These are phyloP conservation scores for Agaricus blazei DNA, from an alignment of 768 basidiomycete species.

Conservation along the genomic window DNA sequence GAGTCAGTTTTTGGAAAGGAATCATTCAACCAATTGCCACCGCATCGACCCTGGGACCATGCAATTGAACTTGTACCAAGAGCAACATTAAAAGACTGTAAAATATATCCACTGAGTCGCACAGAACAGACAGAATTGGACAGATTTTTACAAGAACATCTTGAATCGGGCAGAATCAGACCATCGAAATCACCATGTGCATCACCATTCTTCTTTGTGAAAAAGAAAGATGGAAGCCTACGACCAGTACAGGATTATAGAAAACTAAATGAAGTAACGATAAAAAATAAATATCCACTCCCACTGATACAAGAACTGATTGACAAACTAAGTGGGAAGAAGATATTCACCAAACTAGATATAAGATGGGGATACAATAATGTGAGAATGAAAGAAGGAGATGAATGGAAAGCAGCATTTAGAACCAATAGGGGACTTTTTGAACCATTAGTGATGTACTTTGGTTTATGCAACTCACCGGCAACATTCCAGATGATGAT, in stretches of 20 bases:
- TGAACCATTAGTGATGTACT: neutral
- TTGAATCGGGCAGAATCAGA: too few relatives aligned
- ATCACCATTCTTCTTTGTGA: neutral
- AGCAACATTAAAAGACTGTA: too few relatives aligned
- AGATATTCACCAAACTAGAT: neutral
- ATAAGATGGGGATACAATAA: neutral
- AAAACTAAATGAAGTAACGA: neutral
- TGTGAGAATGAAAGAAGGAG: too few relatives aligned
- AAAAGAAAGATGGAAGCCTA: neutral
- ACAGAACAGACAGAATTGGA: too few relatives aligned
- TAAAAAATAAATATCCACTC: neutral
- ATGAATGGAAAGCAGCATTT: neutral
- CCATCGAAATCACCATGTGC: neutral
- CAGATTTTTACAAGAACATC: too few relatives aligned
- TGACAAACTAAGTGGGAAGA: neutral
- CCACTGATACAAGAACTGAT: neutral
- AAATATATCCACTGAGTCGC: too few relatives aligned
- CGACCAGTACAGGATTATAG: neutral
- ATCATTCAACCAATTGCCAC: too few relatives aligned
- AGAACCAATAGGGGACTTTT: neutral
- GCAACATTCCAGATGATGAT: slow-evolving; percentile 1
- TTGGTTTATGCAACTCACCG: neutral
- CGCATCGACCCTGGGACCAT: too few relatives aligned
- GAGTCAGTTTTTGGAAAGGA: too few relatives aligned
- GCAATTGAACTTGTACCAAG: too few relatives aligned